A percentile compares a stretch with the other conserved stretches of the same genome.
phyloP scores from a whole-genome alignment of 2,329 filamentous ascomycete species.

The Colletotrichum karsti region DNA sequence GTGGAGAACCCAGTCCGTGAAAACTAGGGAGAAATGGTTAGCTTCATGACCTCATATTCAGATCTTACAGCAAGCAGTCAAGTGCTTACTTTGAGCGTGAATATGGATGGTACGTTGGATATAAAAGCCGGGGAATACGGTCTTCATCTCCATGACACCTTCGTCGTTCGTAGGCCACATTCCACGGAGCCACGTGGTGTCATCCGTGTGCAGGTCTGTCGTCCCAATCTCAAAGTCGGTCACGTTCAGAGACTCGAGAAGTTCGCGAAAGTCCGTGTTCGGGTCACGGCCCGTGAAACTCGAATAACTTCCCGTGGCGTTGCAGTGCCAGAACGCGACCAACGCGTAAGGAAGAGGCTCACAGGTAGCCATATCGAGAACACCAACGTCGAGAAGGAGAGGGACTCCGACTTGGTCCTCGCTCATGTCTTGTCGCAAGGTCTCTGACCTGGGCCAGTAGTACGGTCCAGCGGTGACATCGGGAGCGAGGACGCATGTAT shows the following conservation, averaged over 20 bases:
- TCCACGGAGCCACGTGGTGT: not conserved
- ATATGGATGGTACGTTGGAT: conserved; percentile 55
- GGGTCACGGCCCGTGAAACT: not conserved
- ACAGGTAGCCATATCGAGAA: conserved; percentile 14
- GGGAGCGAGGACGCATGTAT: conserved; percentile 52
- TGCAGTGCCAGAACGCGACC: conserved; percentile 1
- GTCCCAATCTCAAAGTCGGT: not conserved
- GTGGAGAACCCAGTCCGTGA: conserved; percentile 24
- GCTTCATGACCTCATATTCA: not conserved
- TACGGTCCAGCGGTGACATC: conserved; percentile 58
- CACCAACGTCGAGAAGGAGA: conserved; percentile 7
- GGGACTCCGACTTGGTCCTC: conserved; percentile 6
- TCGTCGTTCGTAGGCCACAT: conserved; percentile 4
- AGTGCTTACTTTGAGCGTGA: conserved; percentile 42
- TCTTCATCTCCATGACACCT: not conserved
- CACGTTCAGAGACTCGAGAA: not conserved
- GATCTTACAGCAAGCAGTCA: fast-evolving
- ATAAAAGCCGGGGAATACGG: conserved; percentile 39
- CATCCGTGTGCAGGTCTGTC: not conserved
- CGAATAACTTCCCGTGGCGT: conserved; percentile 1
- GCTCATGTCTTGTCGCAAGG: conserved; percentile 5
- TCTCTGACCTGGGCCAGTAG: conserved; percentile 36
- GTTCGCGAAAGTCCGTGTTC: not conserved
- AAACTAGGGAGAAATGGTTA: not conserved
- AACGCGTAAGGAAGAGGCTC: conserved; percentile 2